Conservation (phyloP, 177 flowering plant genomes). For the Telopea speciosissima region DNA sequence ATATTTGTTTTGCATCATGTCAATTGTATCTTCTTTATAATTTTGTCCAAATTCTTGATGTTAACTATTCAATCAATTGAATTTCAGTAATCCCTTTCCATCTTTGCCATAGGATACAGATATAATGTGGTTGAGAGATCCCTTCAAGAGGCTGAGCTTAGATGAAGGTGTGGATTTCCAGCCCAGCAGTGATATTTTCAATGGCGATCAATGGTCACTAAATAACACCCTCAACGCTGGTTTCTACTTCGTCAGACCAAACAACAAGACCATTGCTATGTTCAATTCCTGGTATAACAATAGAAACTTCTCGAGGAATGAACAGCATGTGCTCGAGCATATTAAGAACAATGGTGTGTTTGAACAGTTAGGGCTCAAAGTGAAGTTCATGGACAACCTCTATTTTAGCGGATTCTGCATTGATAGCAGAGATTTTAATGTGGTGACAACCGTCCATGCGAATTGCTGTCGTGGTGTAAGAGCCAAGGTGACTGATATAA, state of each 20-base stretch:
- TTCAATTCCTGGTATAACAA: constrained; percentile 46
- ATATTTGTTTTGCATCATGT: too few relatives aligned
- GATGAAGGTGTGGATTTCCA: constrained; percentile 43
- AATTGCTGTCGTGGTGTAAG: constrained; percentile 62
- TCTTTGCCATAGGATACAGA: constrained; percentile 46
- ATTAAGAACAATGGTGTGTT: constrained; percentile 21
- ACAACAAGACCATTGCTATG: constrained; percentile 55
- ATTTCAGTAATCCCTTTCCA: too few relatives aligned
- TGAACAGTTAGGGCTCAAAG: constrained; percentile 24
- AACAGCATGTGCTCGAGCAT: constrained; percentile 54
- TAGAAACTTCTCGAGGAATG: constrained; percentile 48
- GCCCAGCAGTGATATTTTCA: constrained; percentile 43
- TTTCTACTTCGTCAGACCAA: constrained; percentile 53
- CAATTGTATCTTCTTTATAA: too few relatives aligned
- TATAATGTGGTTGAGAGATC: constrained; percentile 49
- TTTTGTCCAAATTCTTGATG: too few relatives aligned
- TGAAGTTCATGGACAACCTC: constrained; percentile 40
- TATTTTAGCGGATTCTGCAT: constrained; percentile 67
- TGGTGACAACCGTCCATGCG: constrained; percentile 60
- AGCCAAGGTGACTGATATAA: constrained; percentile 53
- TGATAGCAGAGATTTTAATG: constrained; percentile 32
- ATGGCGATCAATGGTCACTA: constrained; percentile 26
- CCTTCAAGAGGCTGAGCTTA: constrained; percentile 29
- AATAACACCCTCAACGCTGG: constrained; percentile 56
- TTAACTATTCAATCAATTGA: too few relatives aligned